These are phyloP conservation scores for Fraxinus latifolia DNA, from an alignment of 305 asterid species.

Conservation along the genomic window DNA sequence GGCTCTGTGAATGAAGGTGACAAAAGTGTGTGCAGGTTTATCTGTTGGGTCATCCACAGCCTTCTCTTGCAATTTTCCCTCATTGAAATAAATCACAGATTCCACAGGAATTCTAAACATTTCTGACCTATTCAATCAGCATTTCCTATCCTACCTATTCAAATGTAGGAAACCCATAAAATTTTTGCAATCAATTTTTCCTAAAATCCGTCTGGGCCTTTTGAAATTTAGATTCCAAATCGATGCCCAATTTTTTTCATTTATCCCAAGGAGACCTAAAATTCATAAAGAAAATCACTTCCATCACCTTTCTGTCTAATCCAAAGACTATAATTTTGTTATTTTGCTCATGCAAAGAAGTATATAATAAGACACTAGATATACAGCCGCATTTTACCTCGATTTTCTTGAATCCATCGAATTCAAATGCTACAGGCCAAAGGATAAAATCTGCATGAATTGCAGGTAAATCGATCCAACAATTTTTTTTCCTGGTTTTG, in stretches of 20 bases:
- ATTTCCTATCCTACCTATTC: conserved; percentile 14
- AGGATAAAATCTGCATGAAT: neutral
- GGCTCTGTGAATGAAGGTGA: conserved; percentile 57
- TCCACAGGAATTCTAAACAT: conserved; percentile 37
- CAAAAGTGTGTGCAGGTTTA: conserved; percentile 45
- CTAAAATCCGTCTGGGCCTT: neutral
- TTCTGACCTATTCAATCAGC: conserved; percentile 25
- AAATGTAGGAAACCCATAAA: neutral
- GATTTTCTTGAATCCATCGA: conserved; percentile 7
- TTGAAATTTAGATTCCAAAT: conserved; percentile 2
- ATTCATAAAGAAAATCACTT: neutral
- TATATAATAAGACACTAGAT: neutral
- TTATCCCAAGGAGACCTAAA: neutral
- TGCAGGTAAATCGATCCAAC: neutral
- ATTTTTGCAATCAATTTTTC: neutral
- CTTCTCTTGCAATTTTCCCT: conserved; percentile 24
- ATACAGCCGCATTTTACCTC: neutral
- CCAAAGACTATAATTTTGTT: neutral
- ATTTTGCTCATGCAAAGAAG: conserved; percentile 5
- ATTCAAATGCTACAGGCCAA: neutral
- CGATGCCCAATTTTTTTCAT: neutral
- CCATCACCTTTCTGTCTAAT: neutral
- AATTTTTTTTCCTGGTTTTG: neutral
- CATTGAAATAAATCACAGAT: neutral
- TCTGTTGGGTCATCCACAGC: conserved; percentile 28